Evolutionary conservation across 352 stramenopile species (phyloP), one percentile per base, ranked within the genome.

Genomic region (Pythium plurisporium): DNA sequence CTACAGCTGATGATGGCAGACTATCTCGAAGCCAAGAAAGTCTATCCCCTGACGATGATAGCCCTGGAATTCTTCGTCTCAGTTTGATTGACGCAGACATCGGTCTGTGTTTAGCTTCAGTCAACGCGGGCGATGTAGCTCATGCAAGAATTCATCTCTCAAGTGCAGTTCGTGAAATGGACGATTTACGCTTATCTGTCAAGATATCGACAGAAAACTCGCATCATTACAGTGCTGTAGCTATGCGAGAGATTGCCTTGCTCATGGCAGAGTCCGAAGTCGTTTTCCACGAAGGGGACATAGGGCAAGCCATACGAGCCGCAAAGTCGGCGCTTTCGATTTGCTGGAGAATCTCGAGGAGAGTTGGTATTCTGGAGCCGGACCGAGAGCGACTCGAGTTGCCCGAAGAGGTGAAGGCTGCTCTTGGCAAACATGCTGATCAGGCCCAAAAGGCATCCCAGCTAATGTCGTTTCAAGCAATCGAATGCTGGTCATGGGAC

Each of bases 401-500:
- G 14, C 78, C 81, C 12, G 50, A 59, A 6, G 59, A 73, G 48
- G 66, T 90, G 7, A 64, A 60, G 38, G 19, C 38, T 22, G 59
- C 59, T 20, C 36, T 67, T 29, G 45, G 43, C 15, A 58, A 61
- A 46, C 52, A 54, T n/a, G 46, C 30, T 22, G 47, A 53, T n/a
- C 40, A 59, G 5, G 36, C 45, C 23, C 33, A 52, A 17, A 69
- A 53, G 15, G 55, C 62, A 5, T 59, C 67, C 5, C 42, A 64
- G 12, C 49, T 79, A n/a, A 53, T 79, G 10, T 73, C 76, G 60
- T 91, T 91, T 42, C 69, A 79, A 55, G 78, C 81, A 3, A 63
- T 87, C 1, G 78, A 91, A 49, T 85, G 74, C 40, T 84, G 76
- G 14, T 91, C 81, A 22, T 91, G 81, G 81, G 81, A 89, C 54